Evolutionary conservation across 208 protist genomes (phyloP), one percentile per base, ranked within the genome.

Genomic region (Zelonia costaricensis): DNA sequence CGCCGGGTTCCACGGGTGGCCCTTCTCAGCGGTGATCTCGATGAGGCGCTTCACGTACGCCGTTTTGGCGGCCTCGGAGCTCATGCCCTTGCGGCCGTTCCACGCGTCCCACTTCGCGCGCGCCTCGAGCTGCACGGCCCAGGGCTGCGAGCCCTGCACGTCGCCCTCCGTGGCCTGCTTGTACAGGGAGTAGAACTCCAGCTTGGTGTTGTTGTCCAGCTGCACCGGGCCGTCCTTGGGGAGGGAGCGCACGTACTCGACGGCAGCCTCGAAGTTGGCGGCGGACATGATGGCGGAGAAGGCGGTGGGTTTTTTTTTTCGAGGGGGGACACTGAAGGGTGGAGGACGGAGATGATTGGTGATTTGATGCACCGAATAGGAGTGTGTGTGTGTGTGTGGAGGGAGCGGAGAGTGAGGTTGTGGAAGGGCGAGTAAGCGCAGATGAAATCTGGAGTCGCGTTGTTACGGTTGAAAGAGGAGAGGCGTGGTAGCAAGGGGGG

Each of bases 161-260:
- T 98, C 90, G 7, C 98, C 98, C 65, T 95, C 94, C 33, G 92
- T 98, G 31, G 89, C 97, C 82, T 99, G 98, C 86, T 99, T 99
- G 88, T 84, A 99, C 13, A 98, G 71, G n/a, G 72, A 86, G 78
- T 99, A 99, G 59, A 98, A 85, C 69, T 94, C 63, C 8, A 99
- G 87, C 66, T 93, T 88, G 35, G 91, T 91, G 9, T 82, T 78
- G 69, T 98, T 97, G 74, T 82, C 76, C 69, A 98, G 76, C 72
- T 96, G 72, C 7, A 91, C 76, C 16, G 85, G 78, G 9, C 88
- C 86, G 22, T 90, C 84, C 69, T 87, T 87, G 36, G 87, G 86
- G 22, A 94, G 63, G 12, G 86, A 83, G 44, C 88, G 91, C 38
- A 96, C 88, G 58, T 88, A 94, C 68, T 69, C 78, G 18, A 86